Base-by-base conservation (phyloP, 2,329 filamentous ascomycete genomes). In the Calonectria henricotiae region DNA sequence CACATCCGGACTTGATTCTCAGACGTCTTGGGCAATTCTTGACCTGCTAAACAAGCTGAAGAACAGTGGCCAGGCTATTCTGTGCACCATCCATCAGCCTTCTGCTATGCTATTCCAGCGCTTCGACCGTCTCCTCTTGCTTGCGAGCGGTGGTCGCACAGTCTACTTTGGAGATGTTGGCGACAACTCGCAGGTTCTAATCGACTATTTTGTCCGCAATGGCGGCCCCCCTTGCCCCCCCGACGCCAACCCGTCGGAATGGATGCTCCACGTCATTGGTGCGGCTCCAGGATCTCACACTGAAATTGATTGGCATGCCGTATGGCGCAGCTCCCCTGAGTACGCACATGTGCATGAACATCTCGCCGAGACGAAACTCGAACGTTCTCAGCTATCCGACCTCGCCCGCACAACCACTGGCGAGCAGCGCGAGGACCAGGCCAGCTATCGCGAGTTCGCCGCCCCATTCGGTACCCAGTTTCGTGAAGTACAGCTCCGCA, bases 141-240 rank as follows among this genome's bases (percentile, higher is more conserved):
- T 75, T 3, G 69, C 69, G 1, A 70, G 63, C 13, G 73, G 71
- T 7, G 74, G 74, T 1, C 69, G 49, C 11, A 72, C 73, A 0
- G 64, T 75, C 0, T 75, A 75, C 23, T 75, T 71, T n/a, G 73
- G 72, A 95, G 89, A 93, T 2, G 90, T 96, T 69, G 94, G 93
- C 71, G 82, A 91, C 71, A 91, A 92, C 79, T 92, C 92, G 0
- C 83, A 87, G 70, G 88, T 85, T 1, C 82, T 96, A 75, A 92
- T 89, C 1, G 84, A 85, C 62, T 96, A 96, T 82, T 96, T 96
- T 76, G 92, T 94, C 79, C 86, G 88, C 47, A 90, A 94, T 74
- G 91, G 92, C 60, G 91, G 90, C 0, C 84, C 83, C 25, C 79
- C 85, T 30, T 95, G 93, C 79, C 90, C 89, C 1, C 74, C 83